Evolutionary conservation across 2,329 filamentous ascomycete genomes (phyloP).

Genomic region (Trichoderma brevicompactum): DNA sequence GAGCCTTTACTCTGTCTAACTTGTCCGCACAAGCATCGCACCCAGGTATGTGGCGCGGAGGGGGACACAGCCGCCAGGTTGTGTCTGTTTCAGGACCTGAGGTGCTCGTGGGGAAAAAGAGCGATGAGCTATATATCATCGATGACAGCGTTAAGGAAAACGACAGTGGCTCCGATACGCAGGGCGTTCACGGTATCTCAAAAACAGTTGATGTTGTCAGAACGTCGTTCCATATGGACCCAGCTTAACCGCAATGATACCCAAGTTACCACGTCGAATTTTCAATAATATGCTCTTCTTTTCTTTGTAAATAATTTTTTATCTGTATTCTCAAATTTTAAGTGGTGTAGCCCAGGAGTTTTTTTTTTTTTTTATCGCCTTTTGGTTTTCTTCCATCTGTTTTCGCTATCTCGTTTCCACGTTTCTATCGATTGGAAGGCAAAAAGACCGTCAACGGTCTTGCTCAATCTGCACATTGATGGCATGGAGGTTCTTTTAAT

Average conservation of each 20-base stretch:
- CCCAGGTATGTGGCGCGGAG: conserved; percentile 19
- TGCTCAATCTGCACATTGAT: neutral
- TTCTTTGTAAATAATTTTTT: neutral
- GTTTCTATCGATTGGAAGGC: too few species aligned
- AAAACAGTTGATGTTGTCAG: conserved; percentile 24
- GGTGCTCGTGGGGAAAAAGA: neutral
- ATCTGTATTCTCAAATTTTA: neutral
- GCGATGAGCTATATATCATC: conserved; percentile 22
- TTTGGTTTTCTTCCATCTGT: too few species aligned
- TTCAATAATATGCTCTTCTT: neutral
- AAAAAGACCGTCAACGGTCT: neutral
- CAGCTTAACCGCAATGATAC: neutral
- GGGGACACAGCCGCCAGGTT: neutral
- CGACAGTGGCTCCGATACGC: conserved; percentile 4
- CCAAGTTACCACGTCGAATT: neutral
- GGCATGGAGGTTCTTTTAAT: neutral
- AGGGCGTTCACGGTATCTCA: conserved; percentile 7
- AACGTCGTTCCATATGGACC: conserved; percentile 14
- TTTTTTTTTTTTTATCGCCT: neutral
- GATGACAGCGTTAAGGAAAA: conserved; percentile 37
- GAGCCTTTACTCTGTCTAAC: neutral
- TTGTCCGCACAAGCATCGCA: conserved; percentile 1
- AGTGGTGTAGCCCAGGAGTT: too few species aligned
- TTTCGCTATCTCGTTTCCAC: neutral
- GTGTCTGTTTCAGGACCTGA: conserved; percentile 12